A percentile compares a stretch with the other conserved stretches of the same genome.
These are phyloP conservation scores for Saturnispora quitensis DNA, from an alignment of 805 yeast genomes.

Conservation along the genomic window DNA sequence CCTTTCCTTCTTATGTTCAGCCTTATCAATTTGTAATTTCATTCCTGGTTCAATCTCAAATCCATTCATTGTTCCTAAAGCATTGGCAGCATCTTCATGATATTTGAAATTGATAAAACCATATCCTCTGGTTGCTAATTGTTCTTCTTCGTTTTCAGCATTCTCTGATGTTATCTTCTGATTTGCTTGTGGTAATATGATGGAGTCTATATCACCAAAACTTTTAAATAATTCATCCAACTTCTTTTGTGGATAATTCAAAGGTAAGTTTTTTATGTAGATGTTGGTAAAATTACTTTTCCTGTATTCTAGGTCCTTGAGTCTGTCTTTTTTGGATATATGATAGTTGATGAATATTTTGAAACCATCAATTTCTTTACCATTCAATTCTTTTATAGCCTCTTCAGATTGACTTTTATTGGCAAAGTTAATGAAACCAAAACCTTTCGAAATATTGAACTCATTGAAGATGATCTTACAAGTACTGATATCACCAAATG, in stretches of 20 bases:
- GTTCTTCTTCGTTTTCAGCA: not conserved
- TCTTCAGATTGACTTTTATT: conserved; percentile 48
- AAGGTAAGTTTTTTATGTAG: conserved; percentile 44
- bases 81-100: conserved; percentile 40
- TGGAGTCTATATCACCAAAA: conserved; percentile 40
- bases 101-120: conserved; percentile 45
- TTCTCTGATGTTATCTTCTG: conserved; percentile 12
- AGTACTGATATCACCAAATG: conserved; percentile 35
- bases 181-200: conserved; percentile 39
- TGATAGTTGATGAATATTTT: conserved; percentile 52
- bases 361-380: conserved; percentile 21
- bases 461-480: conserved; percentile 42
- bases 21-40: conserved; percentile 32
- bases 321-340: conserved; percentile 54
- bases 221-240: conserved; percentile 35
- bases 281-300: conserved; percentile 44
- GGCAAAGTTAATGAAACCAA: conserved; percentile 62
- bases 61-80: conserved; percentile 34
- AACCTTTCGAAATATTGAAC: conserved; percentile 38
- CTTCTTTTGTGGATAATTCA: conserved; percentile 28
- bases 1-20: conserved; percentile 32
- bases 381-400: conserved; percentile 41
- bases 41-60: conserved; percentile 27
- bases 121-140: conserved; percentile 27
- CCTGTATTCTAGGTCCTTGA: conserved; percentile 36